Conservation (phyloP, 495 filamentous ascomycete genomes). For the Evernia prunastri region DNA sequence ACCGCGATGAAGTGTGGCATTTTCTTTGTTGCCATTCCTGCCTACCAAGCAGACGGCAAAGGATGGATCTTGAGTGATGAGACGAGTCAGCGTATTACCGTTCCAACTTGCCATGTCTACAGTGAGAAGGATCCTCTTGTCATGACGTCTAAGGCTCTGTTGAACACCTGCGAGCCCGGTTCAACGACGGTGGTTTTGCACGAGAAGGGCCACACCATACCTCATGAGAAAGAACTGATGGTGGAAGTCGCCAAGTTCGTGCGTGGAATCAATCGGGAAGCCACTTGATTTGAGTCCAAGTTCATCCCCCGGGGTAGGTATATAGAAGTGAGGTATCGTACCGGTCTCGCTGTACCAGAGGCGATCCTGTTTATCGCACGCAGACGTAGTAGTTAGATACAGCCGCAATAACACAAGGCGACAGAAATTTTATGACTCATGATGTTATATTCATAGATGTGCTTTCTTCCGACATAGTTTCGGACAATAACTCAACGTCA, state of each 20-base stretch:
- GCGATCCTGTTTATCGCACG: not conserved
- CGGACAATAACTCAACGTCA: too few relatives aligned
- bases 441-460: too few relatives aligned
- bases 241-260: conserved; percentile 1
- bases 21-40: conserved; percentile 8
- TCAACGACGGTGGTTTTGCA: not conserved
- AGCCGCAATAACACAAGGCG: too few relatives aligned
- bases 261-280: too few relatives aligned
- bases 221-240: conserved; percentile 7
- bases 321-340: not conserved
- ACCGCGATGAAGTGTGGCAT: conserved; percentile 11
- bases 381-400: too few relatives aligned
- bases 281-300: too few relatives aligned
- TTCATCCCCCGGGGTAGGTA: not conserved
- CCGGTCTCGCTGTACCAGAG: conserved; percentile 1
- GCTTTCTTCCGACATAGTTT: too few relatives aligned
- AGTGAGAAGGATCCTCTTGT: conserved; percentile 46
- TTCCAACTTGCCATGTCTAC: conserved; percentile 53
- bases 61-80: conserved; percentile 40
- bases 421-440: too few relatives aligned
- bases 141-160: conserved; percentile 1
- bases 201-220: conserved; percentile 8
- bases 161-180: not conserved
- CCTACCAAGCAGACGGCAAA: conserved; percentile 1
- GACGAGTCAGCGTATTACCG: conserved; percentile 38